Evolutionary conservation across 106 monocot genomes (phyloP).

Genomic region (Triglochin maritima): DNA sequence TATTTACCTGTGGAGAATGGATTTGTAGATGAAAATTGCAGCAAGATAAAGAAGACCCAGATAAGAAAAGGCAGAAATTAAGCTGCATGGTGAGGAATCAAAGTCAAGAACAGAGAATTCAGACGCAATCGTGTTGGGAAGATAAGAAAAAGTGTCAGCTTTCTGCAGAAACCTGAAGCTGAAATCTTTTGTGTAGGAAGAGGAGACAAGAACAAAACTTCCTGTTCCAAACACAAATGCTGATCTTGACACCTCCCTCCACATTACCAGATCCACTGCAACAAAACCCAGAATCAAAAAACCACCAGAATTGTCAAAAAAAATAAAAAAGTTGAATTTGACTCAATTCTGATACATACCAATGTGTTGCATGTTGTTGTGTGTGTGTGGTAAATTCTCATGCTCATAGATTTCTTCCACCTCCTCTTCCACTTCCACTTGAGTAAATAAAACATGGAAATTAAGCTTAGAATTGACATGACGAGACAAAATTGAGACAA

Average conservation of each 20-base stretch:
- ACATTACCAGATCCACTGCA: conserved; percentile 21
- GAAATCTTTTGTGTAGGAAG: conserved; percentile 20
- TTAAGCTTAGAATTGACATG: neutral
- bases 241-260: conserved; percentile 16
- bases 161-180: conserved; percentile 27
- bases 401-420: conserved; percentile 15
- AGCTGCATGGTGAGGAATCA: conserved; percentile 31
- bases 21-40: conserved; percentile 56
- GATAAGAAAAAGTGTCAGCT: neutral
- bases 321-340: neutral
- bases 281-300: neutral
- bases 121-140: neutral
- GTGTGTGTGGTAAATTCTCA: conserved; percentile 4
- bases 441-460: neutral
- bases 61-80: conserved; percentile 64
- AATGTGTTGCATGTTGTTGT: conserved; percentile 56
- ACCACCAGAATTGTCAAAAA: neutral
- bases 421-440: conserved; percentile 10
- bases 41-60: conserved; percentile 70
- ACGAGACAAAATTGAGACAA: neutral
- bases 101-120: conserved; percentile 20
- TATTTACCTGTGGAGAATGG: conserved; percentile 55
- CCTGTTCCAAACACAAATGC: conserved; percentile 14
- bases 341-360: conserved; percentile 26
- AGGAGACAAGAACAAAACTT: conserved; percentile 9